Base-by-base conservation (phyloP, 306 rosid genomes). In the Fagus sylvatica region DNA sequence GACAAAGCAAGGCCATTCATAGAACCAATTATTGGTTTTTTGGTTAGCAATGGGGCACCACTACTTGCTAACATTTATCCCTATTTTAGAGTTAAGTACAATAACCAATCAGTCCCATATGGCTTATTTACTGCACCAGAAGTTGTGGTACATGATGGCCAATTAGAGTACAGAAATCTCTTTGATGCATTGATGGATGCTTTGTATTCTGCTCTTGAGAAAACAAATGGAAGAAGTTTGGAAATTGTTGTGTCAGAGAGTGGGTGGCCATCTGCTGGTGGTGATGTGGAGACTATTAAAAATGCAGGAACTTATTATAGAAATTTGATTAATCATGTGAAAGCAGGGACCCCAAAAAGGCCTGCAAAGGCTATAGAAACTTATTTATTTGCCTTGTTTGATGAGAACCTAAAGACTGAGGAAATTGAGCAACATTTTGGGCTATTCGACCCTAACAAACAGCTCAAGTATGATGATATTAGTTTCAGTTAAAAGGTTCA, bases 221-320 rank as follows among this genome's bases (percentile, higher is more conserved):
- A 75, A 72, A 69, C 11, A 9, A 64, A 78, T 1, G 83, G 82
- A 34, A 71, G 83, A n/a, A 40, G 36, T 12, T 7, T 86, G 53
- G 77, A 67, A 68, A 76, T 83, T 4, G 89, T 86, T 15, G 49
- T 86, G 51, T 86, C 85, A 4, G 87, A 86, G 76, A 83, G 72
- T 11, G 89, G 89, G 2, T 86, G 87, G 87, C 89, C 87, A 0
- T 69, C 82, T 0, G 83, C 74, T 0, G 88, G 83, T 17, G 83
- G 72, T 4, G 28, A 37, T 2, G 75, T 36, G 3, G 51, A 82
- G 19, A 55, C 83, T 7, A 2, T 77, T 4, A 82, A 77, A 6
- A 80, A 77, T 74, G 87, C 85, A 1, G 54, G 82, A 40, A 77
- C 82, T 39, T 84, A 69, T 10, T 40, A 49, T 33, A 30, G 48